Evolutionary conservation across 75 land plant genomes (phyloP).

Genomic region (Chamaecyparis obtusa): DNA sequence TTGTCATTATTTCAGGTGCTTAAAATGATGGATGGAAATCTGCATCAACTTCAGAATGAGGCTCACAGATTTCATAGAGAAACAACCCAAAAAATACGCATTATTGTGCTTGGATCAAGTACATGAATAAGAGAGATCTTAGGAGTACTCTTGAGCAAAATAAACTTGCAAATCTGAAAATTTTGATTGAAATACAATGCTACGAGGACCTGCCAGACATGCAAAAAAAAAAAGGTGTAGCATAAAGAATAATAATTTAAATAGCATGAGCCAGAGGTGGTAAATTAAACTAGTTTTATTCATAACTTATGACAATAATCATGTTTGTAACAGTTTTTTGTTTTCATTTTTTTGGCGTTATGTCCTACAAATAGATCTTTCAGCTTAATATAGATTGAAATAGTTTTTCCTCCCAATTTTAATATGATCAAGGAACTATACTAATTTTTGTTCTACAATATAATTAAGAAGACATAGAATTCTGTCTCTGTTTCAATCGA

Average conservation of each 20-base stretch:
- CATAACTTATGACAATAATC: not conserved
- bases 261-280: not conserved
- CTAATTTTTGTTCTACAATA: not conserved
- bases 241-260: not conserved
- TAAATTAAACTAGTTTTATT: not conserved
- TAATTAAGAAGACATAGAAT: not conserved
- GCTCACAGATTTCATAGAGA: not conserved
- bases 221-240: not conserved
- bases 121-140: no score
- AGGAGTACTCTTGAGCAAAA: no score
- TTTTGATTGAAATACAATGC: no score
- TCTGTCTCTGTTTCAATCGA: not conserved
- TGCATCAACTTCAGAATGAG: not conserved
- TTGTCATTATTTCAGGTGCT: not conserved
- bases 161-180: no score
- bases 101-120: no score
- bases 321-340: not conserved
- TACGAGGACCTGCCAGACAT: not conserved
- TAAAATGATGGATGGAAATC: not conserved
- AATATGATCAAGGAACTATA: not conserved
- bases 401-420: not conserved
- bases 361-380: not conserved
- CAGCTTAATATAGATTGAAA: not conserved
- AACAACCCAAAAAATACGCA: not conserved
- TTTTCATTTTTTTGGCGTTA: not conserved